A percentile compares a stretch with the other conserved stretches of the same genome.
Conservation (phyloP, 2,329 filamentous ascomycete genomes). For the Fusarium protoensiforme region DNA sequence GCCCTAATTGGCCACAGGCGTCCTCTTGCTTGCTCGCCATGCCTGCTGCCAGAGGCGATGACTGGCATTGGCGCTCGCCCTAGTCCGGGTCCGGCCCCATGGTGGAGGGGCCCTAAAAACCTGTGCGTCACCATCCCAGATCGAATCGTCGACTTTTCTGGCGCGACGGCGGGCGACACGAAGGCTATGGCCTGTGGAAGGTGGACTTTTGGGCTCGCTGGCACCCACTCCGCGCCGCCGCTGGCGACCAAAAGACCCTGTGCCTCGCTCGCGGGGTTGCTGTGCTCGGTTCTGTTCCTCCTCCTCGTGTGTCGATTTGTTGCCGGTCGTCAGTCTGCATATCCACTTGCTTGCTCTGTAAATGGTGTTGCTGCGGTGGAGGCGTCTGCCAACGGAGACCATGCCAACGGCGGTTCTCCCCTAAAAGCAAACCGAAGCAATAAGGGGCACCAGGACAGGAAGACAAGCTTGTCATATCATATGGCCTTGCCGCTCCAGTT, state of each 20-base stretch:
- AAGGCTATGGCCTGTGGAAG: slow-evolving; percentile 7
- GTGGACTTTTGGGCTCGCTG: slow-evolving; percentile 15
- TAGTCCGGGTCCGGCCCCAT: slow-evolving; percentile 41
- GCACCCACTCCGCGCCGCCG: slow-evolving; percentile 35
- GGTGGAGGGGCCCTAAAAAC: slow-evolving; percentile 40
- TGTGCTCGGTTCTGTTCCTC: slow-evolving; percentile 1
- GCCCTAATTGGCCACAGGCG: slow-evolving; percentile 13
- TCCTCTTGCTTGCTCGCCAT: slow-evolving; percentile 24
- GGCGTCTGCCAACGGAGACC: slow-evolving; percentile 30
- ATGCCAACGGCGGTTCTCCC: slow-evolving; percentile 31
- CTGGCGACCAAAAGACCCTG: slow-evolving; percentile 38
- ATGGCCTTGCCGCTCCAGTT: slow-evolving; percentile 8
- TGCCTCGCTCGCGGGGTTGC: slow-evolving; percentile 14
- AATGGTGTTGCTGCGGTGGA: slow-evolving; percentile 35
- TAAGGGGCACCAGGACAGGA: slow-evolving; percentile 10
- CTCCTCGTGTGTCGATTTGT: not conserved
- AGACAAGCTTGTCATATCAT: slow-evolving; percentile 22
- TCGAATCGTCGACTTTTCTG: slow-evolving; percentile 41
- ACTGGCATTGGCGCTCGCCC: slow-evolving; percentile 45
- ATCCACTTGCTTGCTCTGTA: slow-evolving; percentile 30
- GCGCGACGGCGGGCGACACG: slow-evolving; percentile 9
- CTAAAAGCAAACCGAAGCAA: slow-evolving; percentile 16
- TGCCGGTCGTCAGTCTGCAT: slow-evolving; percentile 16
- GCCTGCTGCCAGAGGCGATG: slow-evolving; percentile 42
- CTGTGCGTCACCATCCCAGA: slow-evolving; percentile 45